Evolutionary conservation across 805 yeast genomes (phyloP).

Genomic region (Scheffersomyces lignosus): DNA sequence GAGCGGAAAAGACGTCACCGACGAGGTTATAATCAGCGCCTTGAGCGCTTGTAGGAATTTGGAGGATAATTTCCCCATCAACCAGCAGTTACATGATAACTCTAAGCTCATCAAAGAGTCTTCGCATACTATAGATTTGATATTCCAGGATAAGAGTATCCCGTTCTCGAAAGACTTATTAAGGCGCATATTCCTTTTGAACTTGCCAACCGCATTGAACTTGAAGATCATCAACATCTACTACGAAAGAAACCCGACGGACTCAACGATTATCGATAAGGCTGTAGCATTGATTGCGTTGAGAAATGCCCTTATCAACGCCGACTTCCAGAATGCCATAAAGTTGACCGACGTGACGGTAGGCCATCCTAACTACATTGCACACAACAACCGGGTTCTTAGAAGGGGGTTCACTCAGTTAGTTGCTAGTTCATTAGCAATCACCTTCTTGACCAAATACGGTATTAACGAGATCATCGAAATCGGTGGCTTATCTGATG

Average conservation of each 20-base stretch:
- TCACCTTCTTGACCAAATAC: slow-evolving; percentile 39
- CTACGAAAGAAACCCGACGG: slow-evolving; percentile 17
- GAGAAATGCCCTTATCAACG: slow-evolving; percentile 56
- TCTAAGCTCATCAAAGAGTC: slow-evolving; percentile 5
- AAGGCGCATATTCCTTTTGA: slow-evolving; percentile 28
- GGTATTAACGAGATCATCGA: slow-evolving; percentile 43
- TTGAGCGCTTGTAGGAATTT: slow-evolving; percentile 2
- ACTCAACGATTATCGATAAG: slow-evolving; percentile 25
- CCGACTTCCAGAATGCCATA: slow-evolving; percentile 57
- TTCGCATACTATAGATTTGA: slow-evolving; percentile 13
- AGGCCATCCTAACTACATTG: slow-evolving; percentile 53
- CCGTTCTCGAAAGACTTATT: slow-evolving; percentile 25
- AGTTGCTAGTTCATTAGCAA: slow-evolving; percentile 29
- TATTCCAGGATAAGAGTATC: slow-evolving; percentile 20
- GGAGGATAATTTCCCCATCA: slow-evolving; percentile 15
- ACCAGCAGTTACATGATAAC: slow-evolving; percentile 17
- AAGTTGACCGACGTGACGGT: slow-evolving; percentile 60
- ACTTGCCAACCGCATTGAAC: slow-evolving; percentile 31
- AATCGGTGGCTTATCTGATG: slow-evolving; percentile 36
- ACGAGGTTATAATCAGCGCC: slow-evolving; percentile 3
- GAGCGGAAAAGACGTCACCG: background rate
- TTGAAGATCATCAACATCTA: slow-evolving; percentile 18
- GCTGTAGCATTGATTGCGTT: slow-evolving; percentile 61
- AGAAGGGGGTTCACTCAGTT: slow-evolving; percentile 31
- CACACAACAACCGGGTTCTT: slow-evolving; percentile 28